Conservation (phyloP, 768 basidiomycete genomes). For the Kockovaella imperatae region DNA sequence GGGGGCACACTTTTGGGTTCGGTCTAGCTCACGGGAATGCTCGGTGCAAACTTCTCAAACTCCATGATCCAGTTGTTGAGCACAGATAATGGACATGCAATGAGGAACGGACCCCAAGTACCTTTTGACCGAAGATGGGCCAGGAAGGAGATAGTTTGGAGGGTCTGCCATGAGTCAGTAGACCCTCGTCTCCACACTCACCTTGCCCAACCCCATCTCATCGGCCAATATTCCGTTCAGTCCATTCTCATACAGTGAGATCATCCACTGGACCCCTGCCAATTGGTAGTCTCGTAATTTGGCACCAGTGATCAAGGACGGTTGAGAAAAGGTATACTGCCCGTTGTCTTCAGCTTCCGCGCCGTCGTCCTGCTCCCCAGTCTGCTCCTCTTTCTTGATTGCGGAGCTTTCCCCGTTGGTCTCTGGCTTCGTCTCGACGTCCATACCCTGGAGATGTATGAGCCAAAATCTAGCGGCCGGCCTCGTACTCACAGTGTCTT, state of each 20-base stretch:
- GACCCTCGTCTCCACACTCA: constrained; percentile 6
- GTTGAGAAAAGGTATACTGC: constrained; percentile 52
- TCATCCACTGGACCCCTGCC: constrained; percentile 93
- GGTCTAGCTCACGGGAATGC: constrained; percentile 49
- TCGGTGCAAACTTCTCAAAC: constrained; percentile 73
- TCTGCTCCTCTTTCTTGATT: constrained; percentile 10
- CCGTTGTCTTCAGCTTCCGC: constrained; percentile 13
- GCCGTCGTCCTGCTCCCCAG: constrained; percentile 6
- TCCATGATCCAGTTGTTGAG: constrained; percentile 85
- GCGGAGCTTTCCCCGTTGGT: not conserved
- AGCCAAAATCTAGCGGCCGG: not conserved
- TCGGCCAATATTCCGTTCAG: constrained; percentile 56
- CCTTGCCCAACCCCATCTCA: constrained; percentile 84
- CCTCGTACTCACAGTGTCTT: constrained; percentile 7
- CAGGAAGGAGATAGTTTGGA: constrained; percentile 90
- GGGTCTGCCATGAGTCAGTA: constrained; percentile 53
- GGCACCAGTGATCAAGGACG: constrained; percentile 71
- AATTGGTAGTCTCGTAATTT: constrained; percentile 84
- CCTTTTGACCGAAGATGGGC: constrained; percentile 76
- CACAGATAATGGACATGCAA: constrained; percentile 90
- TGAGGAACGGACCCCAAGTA: constrained; percentile 65
- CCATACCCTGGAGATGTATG: not conserved
- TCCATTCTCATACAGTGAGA: constrained; percentile 66
- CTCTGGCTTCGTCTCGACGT: constrained; percentile 21
- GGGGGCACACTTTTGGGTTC: constrained; percentile 1